Conservation (phyloP, 352 stramenopile species). For the Ophiocytium majus region DNA sequence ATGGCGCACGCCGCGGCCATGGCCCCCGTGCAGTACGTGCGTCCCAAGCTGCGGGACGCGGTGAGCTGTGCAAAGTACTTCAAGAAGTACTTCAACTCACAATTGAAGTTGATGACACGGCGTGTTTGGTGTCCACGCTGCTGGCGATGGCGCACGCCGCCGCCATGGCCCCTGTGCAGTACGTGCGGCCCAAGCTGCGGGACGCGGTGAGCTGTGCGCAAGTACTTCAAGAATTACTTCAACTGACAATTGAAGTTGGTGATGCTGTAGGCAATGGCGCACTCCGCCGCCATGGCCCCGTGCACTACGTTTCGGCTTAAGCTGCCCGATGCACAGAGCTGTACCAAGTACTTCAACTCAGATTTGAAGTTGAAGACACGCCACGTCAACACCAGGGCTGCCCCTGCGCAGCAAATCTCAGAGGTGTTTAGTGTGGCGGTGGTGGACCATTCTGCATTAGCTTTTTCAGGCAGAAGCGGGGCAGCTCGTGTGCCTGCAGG, state of each 20-base stretch:
- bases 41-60: slow-evolving; percentile 59
- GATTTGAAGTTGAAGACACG: too few species aligned
- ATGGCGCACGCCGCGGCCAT: slow-evolving; percentile 90
- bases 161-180: neutral
- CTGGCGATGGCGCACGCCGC: neutral
- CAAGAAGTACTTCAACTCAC: neutral
- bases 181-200: neutral
- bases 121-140: slow-evolving; percentile 65
- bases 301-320: slow-evolving; percentile 67
- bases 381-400: too few species aligned
- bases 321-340: slow-evolving; percentile 45
- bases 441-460: too few species aligned
- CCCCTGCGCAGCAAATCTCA: too few species aligned
- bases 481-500: too few species aligned
- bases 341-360: too few species aligned
- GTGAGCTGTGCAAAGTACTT: neutral
- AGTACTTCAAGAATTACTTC: neutral
- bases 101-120: too few species aligned
- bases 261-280: slow-evolving; percentile 88
- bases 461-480: too few species aligned
- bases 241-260: too few species aligned
- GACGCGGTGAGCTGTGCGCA: neutral
- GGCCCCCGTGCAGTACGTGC: slow-evolving; percentile 68
- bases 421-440: too few species aligned
- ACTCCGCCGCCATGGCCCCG: slow-evolving; percentile 81